Base-by-base conservation (phyloP, 139 green algal genomes). In the Cymbomonas tetramitiformis region DNA sequence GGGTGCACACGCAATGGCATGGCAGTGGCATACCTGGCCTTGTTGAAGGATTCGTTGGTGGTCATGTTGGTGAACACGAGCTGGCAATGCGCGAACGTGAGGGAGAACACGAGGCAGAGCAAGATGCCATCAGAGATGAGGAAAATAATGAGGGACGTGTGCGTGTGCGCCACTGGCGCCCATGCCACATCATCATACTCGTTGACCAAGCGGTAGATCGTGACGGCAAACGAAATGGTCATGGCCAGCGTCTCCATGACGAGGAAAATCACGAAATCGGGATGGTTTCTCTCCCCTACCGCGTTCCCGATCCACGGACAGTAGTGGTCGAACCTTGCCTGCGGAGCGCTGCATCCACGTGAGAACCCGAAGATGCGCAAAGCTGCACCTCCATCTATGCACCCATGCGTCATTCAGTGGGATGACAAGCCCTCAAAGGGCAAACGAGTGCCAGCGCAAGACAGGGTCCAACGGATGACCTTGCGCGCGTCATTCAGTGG, bases 31-130 rank as follows among this genome's bases (percentile, higher is more conserved):
- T n/a, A n/a, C n/a, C n/a, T n/a, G n/a, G n/a, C n/a, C n/a, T n/a
- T 90, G 75, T 96, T 96, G 4, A 79, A 74, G 18, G 93, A 61
- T 71, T 96, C 88, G 61, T 95, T 95, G 19, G 87, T 96, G 4
- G 87, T 96, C 23, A 95, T 63, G 69, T 95, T 95, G 29, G 72
- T 72, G 1, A 64, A 58, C 2, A 91, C 72, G 28, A 53, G 43
- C 3, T 49, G 30, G 4, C 75, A 69, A 69, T 95, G 88, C 5
- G 81, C 82, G 5, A 82, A 47, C 4, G 76, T 67, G 19, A 96
- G 71, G 4, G 79, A 79, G 4, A 65, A 68, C 31, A 94, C 83
- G n/a, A 67, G 78, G 43, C 94, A 69, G 2, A 79, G 62, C 31
- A 94, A 61, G 51, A 90, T 79, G 29, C 68, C 62, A 59, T 91